Evolutionary conservation across 495 filamentous ascomycete species (phyloP), one percentile per base, ranked within the genome.

Genomic region (Aspergillus leporis): DNA sequence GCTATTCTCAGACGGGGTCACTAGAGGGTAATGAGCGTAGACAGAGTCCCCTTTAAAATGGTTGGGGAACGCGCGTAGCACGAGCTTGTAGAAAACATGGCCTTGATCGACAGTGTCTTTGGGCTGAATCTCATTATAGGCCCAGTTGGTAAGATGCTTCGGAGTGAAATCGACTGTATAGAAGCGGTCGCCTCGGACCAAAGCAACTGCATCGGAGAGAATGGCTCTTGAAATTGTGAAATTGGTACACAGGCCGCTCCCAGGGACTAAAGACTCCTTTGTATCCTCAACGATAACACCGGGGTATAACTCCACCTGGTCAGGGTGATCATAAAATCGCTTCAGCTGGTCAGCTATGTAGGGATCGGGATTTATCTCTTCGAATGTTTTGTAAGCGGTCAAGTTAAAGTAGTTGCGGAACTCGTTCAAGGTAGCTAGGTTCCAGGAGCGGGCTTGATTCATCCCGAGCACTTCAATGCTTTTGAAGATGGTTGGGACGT

Each of bases 131-230:
- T 84, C 80, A 13, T 65, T 74, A 66, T 74, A 81, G 4, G 90
- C 91, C 90, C 90, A 96, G 65, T 90, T 92, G 5, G 92, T 97
- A 16, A 96, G 81, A 56, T 85, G 82, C 34, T 83, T 84, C 0
- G 92, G 83, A 32, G 85, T 89, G 69, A 90, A 93, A 61, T 84
- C 81, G 48, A 82, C 75, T 7, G 92, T 95, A 71, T 94, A 93
- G 74, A 93, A 92, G 6, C 92, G 81, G 70, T 97, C 92, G 18
- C 91, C 89, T 34, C 92, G 83, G 38, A 95, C 91, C n/a, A 96
- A 74, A 38, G 85, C 85, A 8, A 92, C 89, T 2, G 92, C 92
- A 69, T 97, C 92, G 0, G 90, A 93, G 5, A 97, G 78, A 53
- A 97, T 87, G 1, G 89, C 89, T 60, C 90, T 84, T 2, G 90